Percentiles rank a stretch among this genome's conserved stretches.
These are phyloP conservation scores for Xylaria multiplex DNA, from an alignment of 2,329 filamentous ascomycete species.

Conservation along the genomic window DNA sequence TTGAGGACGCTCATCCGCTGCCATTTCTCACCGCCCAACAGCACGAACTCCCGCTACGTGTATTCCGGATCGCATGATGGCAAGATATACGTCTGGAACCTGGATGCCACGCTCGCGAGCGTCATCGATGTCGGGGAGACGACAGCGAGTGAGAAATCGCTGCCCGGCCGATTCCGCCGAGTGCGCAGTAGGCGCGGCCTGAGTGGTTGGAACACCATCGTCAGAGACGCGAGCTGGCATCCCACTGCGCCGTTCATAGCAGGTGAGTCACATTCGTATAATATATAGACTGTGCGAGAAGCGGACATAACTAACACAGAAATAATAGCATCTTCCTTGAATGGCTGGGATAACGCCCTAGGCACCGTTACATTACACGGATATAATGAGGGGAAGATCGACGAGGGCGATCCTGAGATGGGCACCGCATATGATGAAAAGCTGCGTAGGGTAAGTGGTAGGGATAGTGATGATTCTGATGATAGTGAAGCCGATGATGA, in stretches of 20 bases:
- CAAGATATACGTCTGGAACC: constrained; percentile 89
- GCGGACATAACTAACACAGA: constrained; percentile 24
- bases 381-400: constrained; percentile 74
- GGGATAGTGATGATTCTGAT: constrained; percentile 26
- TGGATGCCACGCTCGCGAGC: constrained; percentile 85
- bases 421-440: constrained; percentile 70
- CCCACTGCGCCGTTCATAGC: constrained; percentile 83
- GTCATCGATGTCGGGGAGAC: constrained; percentile 80
- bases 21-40: constrained; percentile 89
- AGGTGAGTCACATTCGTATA: constrained; percentile 56
- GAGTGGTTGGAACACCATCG: constrained; percentile 76
- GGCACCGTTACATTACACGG: constrained; percentile 83
- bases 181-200: constrained; percentile 66
- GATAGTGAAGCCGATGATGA: constrained; percentile 31
- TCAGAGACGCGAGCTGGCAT: constrained; percentile 92
- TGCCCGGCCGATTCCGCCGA: constrained; percentile 63
- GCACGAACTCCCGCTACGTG: constrained; percentile 90
- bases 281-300: not conserved
- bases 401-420: constrained; percentile 70
- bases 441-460: constrained; percentile 54
- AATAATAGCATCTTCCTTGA: constrained; percentile 78
- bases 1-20: constrained; percentile 91
- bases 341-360: constrained; percentile 76
- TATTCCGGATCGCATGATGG: constrained; percentile 93
- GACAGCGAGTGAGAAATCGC: constrained; percentile 70